These are phyloP conservation scores for Balakata baccata DNA, from an alignment of 345 rosid genomes.

Conservation along the genomic window DNA sequence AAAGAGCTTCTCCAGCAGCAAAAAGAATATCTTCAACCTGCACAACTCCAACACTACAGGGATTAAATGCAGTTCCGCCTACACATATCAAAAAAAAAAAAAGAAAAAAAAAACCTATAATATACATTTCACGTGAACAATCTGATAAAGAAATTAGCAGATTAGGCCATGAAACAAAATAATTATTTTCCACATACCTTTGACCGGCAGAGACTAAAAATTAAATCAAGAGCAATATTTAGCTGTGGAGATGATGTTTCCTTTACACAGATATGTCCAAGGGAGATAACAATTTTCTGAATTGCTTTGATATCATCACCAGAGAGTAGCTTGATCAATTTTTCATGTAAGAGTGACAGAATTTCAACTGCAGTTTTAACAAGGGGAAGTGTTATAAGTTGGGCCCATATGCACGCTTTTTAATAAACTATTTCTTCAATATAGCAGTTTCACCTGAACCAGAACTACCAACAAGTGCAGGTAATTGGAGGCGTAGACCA, in stretches of 20 bases:
- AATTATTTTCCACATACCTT: slow-evolving; percentile 50
- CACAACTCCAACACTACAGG: slow-evolving; percentile 23
- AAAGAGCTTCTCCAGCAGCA: slow-evolving; percentile 93
- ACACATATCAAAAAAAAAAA: not conserved
- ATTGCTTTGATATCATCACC: slow-evolving; percentile 82
- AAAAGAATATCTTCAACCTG: slow-evolving; percentile 96
- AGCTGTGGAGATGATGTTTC: slow-evolving; percentile 65
- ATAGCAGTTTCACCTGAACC: slow-evolving; percentile 51
- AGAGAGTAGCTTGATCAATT: slow-evolving; percentile 68
- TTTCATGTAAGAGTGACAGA: slow-evolving; percentile 58
- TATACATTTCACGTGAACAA: not conserved
- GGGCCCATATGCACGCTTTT: slow-evolving; percentile 11
- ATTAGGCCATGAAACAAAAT: not conserved
- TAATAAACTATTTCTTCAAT: slow-evolving; percentile 9
- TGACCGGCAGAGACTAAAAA: slow-evolving; percentile 79
- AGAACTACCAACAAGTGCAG: slow-evolving; percentile 50
- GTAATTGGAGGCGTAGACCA: slow-evolving; percentile 67
- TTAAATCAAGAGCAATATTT: slow-evolving; percentile 65
- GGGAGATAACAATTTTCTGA: slow-evolving; percentile 70
- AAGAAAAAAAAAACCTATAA: slow-evolving; percentile 1
- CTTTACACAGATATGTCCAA: slow-evolving; percentile 75
- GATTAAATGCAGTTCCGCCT: slow-evolving; percentile 12
- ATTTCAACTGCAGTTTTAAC: slow-evolving; percentile 54
- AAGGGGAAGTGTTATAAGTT: slow-evolving; percentile 16
- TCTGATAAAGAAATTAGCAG: not conserved